These are phyloP conservation scores for Irpex lacteus DNA, from an alignment of 1,284 basidiomycete genomes.

Conservation along the genomic window DNA sequence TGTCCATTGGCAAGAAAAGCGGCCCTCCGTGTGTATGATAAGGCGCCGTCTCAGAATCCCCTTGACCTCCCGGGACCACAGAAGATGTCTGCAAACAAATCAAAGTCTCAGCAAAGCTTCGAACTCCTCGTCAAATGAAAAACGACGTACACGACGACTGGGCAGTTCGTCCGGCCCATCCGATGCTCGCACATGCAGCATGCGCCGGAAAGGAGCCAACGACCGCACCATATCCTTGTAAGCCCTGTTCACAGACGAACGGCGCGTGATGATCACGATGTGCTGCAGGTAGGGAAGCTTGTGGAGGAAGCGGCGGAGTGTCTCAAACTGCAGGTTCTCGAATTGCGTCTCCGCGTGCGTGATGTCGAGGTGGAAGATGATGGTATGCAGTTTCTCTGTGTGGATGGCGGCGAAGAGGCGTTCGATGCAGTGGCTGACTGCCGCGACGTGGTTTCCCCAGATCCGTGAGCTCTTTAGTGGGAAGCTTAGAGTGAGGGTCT, in stretches of 20 bases:
- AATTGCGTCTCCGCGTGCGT: neutral
- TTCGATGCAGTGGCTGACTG: neutral
- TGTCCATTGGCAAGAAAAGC: too few species aligned
- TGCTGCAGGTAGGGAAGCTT: neutral
- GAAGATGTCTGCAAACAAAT: too few species aligned
- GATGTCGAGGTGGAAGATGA: neutral
- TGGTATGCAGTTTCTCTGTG: neutral
- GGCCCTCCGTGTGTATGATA: too few species aligned
- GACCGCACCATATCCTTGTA: neutral
- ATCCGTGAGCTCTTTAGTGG: neutral
- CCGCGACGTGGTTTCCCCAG: neutral
- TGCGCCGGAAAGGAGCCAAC: neutral
- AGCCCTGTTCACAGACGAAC: neutral
- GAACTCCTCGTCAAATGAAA: neutral
- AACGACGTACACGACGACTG: neutral
- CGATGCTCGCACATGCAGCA: neutral
- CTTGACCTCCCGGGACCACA: too few species aligned
- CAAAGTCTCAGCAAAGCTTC: too few species aligned
- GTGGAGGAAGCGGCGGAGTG: neutral
- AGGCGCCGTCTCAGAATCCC: too few species aligned
- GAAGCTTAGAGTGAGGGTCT: neutral
- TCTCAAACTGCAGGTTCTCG: neutral
- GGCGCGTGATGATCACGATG: neutral
- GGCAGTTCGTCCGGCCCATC: neutral
- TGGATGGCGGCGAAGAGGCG: neutral